Evolutionary conservation across 2,329 filamentous ascomycete species (phyloP), one percentile per base, ranked within the genome.

Genomic region (Boeremia lycopersici): DNA sequence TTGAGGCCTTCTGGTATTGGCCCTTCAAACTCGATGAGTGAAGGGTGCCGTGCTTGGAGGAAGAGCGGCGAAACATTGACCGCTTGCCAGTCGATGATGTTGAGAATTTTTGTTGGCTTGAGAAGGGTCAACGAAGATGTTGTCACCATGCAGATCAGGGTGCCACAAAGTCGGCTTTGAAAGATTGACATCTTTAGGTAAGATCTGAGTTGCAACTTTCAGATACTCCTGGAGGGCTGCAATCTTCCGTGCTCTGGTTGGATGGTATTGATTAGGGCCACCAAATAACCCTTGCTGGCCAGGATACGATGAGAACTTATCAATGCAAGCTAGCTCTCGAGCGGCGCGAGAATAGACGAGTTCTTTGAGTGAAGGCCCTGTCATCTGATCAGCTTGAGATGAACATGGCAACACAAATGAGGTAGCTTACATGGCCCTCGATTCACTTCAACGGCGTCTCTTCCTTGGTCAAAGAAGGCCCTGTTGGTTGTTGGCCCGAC

Each of bases 11-110:
- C 46, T 56, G 55, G 57, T 56, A 61, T 56, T 56, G 57, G 57
- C n/a, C 61, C 61, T 47, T 62, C 50, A 34, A 56, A 68, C 19
- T 69, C 62, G 48, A 69, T 61, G 23, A 71, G 53, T 12, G 62
- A 64, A 35, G 66, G 66, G 46, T 64, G 52, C 49, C 60, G 60
- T 39, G 63, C 57, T 53, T 63, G 60, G 19, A 70, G 58, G 55
- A 69, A 72, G 43, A 66, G 64, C 17, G 65, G 67, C 35, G 62
- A 65, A 47, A 69, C 48, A 45, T 65, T 58, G 19, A 64, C 56
- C 12, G 60, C 63, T 62, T 75, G 67, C 72, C 71, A 76, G 49
- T 75, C 70, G 31, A 76, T 72, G 49, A 74, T 68, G 31, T 62
- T 63, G 9, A 67, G 62, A 40, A 74, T 68, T 44, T 61, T 59